Percentiles rank a stretch among this genome's conserved stretches.
These are phyloP conservation scores for Ophiosphaerella narmari DNA, from an alignment of 2,329 filamentous ascomycete species.

Conservation along the genomic window DNA sequence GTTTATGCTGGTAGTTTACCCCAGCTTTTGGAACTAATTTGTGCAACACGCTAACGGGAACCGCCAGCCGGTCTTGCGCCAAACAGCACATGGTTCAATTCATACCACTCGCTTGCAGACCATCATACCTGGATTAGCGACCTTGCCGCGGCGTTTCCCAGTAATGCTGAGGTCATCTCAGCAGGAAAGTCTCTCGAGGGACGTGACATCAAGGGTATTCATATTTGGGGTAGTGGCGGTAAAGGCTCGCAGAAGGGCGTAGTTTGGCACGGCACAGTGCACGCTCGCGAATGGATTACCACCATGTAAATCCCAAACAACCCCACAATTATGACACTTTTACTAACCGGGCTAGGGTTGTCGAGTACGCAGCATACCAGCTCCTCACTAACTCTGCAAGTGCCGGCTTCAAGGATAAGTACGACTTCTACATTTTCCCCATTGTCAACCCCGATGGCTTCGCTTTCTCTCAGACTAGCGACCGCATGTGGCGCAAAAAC, in stretches of 20 bases:
- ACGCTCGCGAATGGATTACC: slow-evolving; percentile 46
- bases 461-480: slow-evolving; percentile 43
- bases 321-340: too few relatives aligned
- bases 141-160: slow-evolving; percentile 41
- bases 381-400: slow-evolving; percentile 39
- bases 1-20: slow-evolving; percentile 38
- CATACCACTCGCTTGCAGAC: slow-evolving; percentile 44
- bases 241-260: slow-evolving; percentile 44
- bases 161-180: slow-evolving; percentile 40
- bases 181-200: slow-evolving; percentile 44
- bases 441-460: slow-evolving; percentile 49
- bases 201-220: slow-evolving; percentile 46
- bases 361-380: slow-evolving; percentile 45
- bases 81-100: slow-evolving; percentile 42
- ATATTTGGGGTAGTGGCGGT: slow-evolving; percentile 46
- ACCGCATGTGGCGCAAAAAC: slow-evolving; percentile 49
- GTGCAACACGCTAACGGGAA: slow-evolving; percentile 18
- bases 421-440: slow-evolving; percentile 65
- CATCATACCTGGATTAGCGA: slow-evolving; percentile 42
- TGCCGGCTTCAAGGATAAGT: slow-evolving; percentile 59
- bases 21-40: slow-evolving; percentile 2
- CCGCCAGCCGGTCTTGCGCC: slow-evolving; percentile 33
- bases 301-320: slow-evolving; percentile 25
- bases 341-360: slow-evolving; percentile 24
- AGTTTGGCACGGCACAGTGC: slow-evolving; percentile 46